Conservation (phyloP, 192 early-diverging fungal species). For the Backusella sp. region DNA sequence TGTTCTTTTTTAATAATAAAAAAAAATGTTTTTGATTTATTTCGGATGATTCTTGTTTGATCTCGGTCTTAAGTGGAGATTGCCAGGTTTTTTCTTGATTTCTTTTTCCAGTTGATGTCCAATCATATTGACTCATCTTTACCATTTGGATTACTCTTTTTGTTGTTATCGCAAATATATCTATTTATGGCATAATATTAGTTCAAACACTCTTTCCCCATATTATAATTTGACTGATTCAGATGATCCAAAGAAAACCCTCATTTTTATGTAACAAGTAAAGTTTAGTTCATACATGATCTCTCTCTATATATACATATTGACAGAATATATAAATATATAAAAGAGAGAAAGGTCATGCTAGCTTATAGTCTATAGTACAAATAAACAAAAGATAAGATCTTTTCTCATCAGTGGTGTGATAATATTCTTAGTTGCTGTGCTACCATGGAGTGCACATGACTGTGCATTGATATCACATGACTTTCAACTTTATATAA, state of each 20-base stretch:
- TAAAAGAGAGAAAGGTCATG: not conserved
- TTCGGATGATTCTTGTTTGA: not conserved
- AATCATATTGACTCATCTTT: not conserved
- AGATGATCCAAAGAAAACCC: not conserved
- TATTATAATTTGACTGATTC: not conserved
- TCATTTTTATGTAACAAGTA: not conserved
- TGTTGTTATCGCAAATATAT: not conserved
- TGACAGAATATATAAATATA: not conserved
- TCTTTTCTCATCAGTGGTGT: not conserved
- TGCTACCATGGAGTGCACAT: not conserved
- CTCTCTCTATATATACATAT: not conserved
- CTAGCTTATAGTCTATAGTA: not conserved
- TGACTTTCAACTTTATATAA: not conserved
- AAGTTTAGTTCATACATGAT: not conserved
- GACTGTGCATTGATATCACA: constrained; percentile 3
- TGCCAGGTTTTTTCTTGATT: not conserved
- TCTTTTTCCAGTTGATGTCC: not conserved
- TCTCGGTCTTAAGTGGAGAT: not conserved
- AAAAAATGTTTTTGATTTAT: not conserved
- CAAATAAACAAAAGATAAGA: constrained; percentile 1
- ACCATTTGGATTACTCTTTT: not conserved
- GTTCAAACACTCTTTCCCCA: not conserved
- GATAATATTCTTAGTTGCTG: not conserved
- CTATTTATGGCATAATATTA: not conserved
- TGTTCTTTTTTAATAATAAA: not conserved